Evolutionary conservation across 805 yeast species (phyloP).

Genomic region (Cyberlindnera misumaiensis): DNA sequence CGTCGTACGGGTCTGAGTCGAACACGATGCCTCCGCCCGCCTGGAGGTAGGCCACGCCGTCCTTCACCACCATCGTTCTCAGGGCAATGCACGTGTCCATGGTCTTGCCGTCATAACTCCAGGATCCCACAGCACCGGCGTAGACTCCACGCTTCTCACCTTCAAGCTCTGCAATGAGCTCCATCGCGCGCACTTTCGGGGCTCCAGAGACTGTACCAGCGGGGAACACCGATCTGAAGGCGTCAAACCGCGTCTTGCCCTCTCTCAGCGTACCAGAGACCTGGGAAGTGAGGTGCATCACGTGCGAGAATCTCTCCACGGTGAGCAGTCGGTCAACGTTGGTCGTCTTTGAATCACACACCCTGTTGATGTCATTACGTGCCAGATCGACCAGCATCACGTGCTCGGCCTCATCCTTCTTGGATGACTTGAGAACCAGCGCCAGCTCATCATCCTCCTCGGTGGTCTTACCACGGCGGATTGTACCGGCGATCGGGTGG

Average conservation of each 20-base stretch:
- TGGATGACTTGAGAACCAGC: constrained; percentile 57
- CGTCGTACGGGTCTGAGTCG: constrained; percentile 93
- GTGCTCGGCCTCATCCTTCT: constrained; percentile 96
- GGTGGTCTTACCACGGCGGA: constrained; percentile 79
- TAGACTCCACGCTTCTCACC: constrained; percentile 91
- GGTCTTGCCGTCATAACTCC: constrained; percentile 91
- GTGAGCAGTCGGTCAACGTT: constrained; percentile 83
- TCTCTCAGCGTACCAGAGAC: constrained; percentile 85
- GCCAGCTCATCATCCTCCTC: constrained; percentile 91
- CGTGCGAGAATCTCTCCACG: constrained; percentile 92
- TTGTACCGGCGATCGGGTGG: constrained; percentile 98
- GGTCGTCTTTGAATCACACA: constrained; percentile 83
- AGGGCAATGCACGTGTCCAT: constrained; percentile 98
- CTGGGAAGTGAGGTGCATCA: constrained; percentile 92
- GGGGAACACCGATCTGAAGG: constrained; percentile 95
- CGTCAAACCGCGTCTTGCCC: constrained; percentile 89
- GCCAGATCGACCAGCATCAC: constrained; percentile 98
- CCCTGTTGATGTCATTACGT: constrained; percentile 89
- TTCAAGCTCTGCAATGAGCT: constrained; percentile 82
- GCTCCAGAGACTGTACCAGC: constrained; percentile 99
- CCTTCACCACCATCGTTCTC: constrained; percentile 93
- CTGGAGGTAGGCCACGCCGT: constrained; percentile 86
- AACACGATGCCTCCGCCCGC: constrained; percentile 99
- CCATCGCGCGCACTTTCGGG: constrained; percentile 97
- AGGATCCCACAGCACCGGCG: constrained; percentile 98